phyloP scores from a whole-genome alignment of 2,329 filamentous ascomycete genomes.

The Neoarthrinium moseri region DNA sequence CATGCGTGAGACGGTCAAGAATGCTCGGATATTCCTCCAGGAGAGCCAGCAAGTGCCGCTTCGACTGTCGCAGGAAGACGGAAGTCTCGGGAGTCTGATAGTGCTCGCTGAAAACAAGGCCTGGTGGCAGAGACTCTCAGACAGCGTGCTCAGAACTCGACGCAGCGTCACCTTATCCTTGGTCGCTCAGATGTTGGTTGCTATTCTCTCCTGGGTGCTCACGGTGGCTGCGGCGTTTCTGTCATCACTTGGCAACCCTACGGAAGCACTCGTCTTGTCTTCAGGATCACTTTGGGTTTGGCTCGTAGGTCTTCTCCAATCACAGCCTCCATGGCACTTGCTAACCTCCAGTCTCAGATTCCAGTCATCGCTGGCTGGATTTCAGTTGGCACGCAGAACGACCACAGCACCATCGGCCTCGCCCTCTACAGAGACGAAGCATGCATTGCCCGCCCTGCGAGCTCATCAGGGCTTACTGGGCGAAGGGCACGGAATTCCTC shows the following conservation, averaged over 20 bases:
- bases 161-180: conserved; percentile 15
- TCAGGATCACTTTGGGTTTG: conserved; percentile 17
- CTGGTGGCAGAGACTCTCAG: conserved; percentile 15
- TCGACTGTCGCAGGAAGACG: conserved; percentile 13
- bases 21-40: conserved; percentile 15
- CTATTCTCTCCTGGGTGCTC: conserved; percentile 15
- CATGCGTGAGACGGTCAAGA: conserved; percentile 5
- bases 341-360: conserved; percentile 9
- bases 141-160: conserved; percentile 12
- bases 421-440: conserved; percentile 12
- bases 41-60: conserved; percentile 16
- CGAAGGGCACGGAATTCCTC: no score
- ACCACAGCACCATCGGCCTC: conserved; percentile 10
- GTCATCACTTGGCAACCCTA: conserved; percentile 14
- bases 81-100: conserved; percentile 14
- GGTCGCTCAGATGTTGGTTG: conserved; percentile 15
- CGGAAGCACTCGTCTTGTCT: conserved; percentile 14
- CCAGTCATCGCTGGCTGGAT: conserved; percentile 17
- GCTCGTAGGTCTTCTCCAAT: conserved; percentile 12
- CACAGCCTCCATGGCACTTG: background rate
- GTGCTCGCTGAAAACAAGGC: conserved; percentile 13
- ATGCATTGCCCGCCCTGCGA: background rate
- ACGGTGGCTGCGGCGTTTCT: conserved; percentile 12
- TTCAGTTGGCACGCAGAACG: conserved; percentile 14
- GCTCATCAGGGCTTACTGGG: background rate